Conservation (phyloP, 805 yeast species). For the Candida succiphila region DNA sequence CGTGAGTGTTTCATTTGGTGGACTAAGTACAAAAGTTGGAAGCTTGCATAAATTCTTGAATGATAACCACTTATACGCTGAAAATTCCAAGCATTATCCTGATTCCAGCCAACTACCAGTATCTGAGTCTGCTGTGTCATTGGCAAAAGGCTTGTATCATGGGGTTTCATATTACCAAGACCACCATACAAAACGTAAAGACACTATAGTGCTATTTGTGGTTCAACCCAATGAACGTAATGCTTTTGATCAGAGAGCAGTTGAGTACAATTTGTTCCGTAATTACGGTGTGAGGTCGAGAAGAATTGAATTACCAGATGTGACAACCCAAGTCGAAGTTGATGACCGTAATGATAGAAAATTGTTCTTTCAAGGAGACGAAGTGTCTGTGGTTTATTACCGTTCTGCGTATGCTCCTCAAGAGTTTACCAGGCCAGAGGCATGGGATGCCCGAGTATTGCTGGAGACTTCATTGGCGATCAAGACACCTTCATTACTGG, state of each 20-base stretch:
- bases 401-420: slow-evolving; percentile 83
- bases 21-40: slow-evolving; percentile 73
- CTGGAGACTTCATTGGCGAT: slow-evolving; percentile 74
- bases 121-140: slow-evolving; percentile 49
- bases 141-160: slow-evolving; percentile 62
- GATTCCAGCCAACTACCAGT: slow-evolving; percentile 41
- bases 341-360: slow-evolving; percentile 35
- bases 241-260: slow-evolving; percentile 80
- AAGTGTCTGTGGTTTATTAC: slow-evolving; percentile 82
- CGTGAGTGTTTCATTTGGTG: slow-evolving; percentile 92
- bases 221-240: slow-evolving; percentile 84
- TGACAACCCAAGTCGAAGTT: slow-evolving; percentile 31
- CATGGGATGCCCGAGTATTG: slow-evolving; percentile 70
- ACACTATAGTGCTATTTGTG: slow-evolving; percentile 59
- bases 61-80: slow-evolving; percentile 40
- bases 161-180: slow-evolving; percentile 51
- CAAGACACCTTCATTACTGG: slow-evolving; percentile 82
- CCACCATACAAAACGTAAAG: slow-evolving; percentile 11
- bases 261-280: slow-evolving; percentile 62
- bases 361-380: slow-evolving; percentile 46
- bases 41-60: slow-evolving; percentile 63
- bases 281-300: slow-evolving; percentile 48
- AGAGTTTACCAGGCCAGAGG: slow-evolving; percentile 56
- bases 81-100: slow-evolving; percentile 30
- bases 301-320: slow-evolving; percentile 60